Evolutionary conservation across 192 early-diverging fungal species (phyloP).

Genomic region (Chytriomyces sp.): DNA sequence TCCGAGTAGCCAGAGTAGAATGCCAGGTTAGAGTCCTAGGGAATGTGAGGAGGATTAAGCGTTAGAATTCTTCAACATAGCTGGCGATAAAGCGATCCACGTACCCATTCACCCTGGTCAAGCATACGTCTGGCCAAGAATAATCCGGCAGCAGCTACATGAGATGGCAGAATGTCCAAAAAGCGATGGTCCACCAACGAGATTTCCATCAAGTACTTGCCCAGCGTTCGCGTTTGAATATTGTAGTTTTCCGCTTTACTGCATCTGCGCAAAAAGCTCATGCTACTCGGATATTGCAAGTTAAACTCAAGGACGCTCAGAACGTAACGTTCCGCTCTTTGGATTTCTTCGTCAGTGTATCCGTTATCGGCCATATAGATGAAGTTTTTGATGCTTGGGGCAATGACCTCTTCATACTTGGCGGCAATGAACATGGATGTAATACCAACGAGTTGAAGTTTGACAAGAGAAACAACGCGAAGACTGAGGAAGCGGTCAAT

Average conservation of each 20-base stretch:
- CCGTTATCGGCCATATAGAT: conserved; percentile 82
- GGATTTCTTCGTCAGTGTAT: conserved; percentile 79
- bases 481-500: conserved; percentile 92
- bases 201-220: conserved; percentile 97
- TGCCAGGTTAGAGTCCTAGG: conserved; percentile 65
- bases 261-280: conserved; percentile 89
- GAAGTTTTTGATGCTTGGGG: conserved; percentile 84
- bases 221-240: conserved; percentile 86
- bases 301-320: conserved; percentile 86
- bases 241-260: conserved; percentile 91
- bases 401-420: conserved; percentile 93
- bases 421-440: conserved; percentile 88
- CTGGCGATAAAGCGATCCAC: conserved; percentile 11
- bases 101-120: conserved; percentile 73
- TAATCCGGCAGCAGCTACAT: conserved; percentile 76
- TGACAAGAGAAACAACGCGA: conserved; percentile 81
- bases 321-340: conserved; percentile 91
- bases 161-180: conserved; percentile 70
- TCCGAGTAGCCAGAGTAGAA: conserved; percentile 84
- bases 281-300: conserved; percentile 86
- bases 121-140: conserved; percentile 87
- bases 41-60: not conserved
- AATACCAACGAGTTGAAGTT: conserved; percentile 93
- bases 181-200: conserved; percentile 85
- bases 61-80: too few relatives aligned